These are phyloP conservation scores for Barnettozyma wickerhamii DNA, from an alignment of 805 yeast species.

Conservation along the genomic window DNA sequence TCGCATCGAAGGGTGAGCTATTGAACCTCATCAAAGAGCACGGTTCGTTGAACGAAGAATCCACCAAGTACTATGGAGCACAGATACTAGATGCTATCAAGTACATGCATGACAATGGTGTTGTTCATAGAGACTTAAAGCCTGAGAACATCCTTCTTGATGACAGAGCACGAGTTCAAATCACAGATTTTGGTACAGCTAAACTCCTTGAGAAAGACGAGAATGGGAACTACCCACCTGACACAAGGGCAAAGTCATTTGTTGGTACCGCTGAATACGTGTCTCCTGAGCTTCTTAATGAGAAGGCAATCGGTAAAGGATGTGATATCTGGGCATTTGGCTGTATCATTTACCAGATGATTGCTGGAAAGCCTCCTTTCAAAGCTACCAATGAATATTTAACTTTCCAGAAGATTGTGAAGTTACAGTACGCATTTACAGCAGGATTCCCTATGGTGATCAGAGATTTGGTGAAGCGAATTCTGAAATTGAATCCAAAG, in stretches of 20 bases:
- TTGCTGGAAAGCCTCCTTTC: slow-evolving; percentile 88
- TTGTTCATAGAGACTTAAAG: slow-evolving; percentile 76
- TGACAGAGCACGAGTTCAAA: slow-evolving; percentile 52
- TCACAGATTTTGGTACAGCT: slow-evolving; percentile 87
- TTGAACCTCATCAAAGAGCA: slow-evolving; percentile 60
- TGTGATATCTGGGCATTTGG: slow-evolving; percentile 99
- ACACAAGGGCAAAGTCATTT: slow-evolving; percentile 70
- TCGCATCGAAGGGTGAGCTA: slow-evolving; percentile 77
- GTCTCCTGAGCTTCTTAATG: slow-evolving; percentile 75
- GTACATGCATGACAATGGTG: slow-evolving; percentile 70
- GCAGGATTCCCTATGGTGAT: slow-evolving; percentile 77
- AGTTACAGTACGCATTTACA: slow-evolving; percentile 75
- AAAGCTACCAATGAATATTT: slow-evolving; percentile 79
- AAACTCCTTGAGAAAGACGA: slow-evolving; percentile 53
- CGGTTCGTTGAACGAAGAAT: slow-evolving; percentile 69
- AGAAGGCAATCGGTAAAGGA: slow-evolving; percentile 79
- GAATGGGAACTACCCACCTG: slow-evolving; percentile 55
- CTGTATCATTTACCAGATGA: slow-evolving; percentile 91
- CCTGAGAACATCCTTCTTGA: slow-evolving; percentile 78
- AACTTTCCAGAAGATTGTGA: slow-evolving; percentile 78
- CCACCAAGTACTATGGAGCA: slow-evolving; percentile 62
- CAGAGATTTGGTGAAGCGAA: slow-evolving; percentile 68
- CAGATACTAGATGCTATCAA: slow-evolving; percentile 71
- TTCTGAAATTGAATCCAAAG: slow-evolving; percentile 59
- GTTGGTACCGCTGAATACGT: slow-evolving; percentile 97